Evolutionary conservation across 1,139 yeast species (phyloP).

Genomic region (Hyphopichia khmerensis): DNA sequence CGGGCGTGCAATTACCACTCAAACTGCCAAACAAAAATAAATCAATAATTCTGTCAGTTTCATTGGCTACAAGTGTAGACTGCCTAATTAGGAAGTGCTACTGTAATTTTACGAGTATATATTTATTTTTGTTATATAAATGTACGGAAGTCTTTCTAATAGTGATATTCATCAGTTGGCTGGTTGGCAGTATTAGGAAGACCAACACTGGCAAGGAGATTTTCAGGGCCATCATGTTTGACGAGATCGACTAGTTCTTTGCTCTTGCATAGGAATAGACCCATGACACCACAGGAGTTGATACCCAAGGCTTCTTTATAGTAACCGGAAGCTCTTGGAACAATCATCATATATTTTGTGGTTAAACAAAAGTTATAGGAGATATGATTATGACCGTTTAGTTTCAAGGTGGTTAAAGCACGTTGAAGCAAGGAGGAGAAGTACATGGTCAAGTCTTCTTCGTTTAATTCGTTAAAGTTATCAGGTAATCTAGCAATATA

Average conservation of each 20-base stretch:
- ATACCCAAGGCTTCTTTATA: constrained; percentile 53
- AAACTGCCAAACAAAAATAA: no score
- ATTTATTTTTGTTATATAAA: no score
- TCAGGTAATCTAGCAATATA: constrained; percentile 67
- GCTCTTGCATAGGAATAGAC: constrained; percentile 74
- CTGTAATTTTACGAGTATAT: no score
- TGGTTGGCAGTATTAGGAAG: constrained; percentile 53
- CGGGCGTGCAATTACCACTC: background rate
- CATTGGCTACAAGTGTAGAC: constrained; percentile 21
- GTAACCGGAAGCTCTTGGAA: constrained; percentile 64
- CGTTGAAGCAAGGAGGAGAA: constrained; percentile 74
- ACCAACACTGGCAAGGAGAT: constrained; percentile 59
- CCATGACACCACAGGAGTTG: constrained; percentile 80
- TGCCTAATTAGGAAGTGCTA: constrained; percentile 20
- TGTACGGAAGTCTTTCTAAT: constrained; percentile 16
- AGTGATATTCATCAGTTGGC: constrained; percentile 35
- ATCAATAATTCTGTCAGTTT: constrained; percentile 14
- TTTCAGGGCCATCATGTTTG: constrained; percentile 39
- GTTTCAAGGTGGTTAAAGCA: constrained; percentile 62
- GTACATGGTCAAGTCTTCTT: constrained; percentile 57
- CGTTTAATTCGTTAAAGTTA: constrained; percentile 37
- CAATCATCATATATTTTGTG: constrained; percentile 75
- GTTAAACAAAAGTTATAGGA: constrained; percentile 85
- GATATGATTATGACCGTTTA: constrained; percentile 40
- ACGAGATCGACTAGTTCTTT: constrained; percentile 48